These are phyloP conservation scores for Alternaria novae-zelandiae DNA, from an alignment of 2,329 filamentous ascomycete genomes.

Conservation along the genomic window DNA sequence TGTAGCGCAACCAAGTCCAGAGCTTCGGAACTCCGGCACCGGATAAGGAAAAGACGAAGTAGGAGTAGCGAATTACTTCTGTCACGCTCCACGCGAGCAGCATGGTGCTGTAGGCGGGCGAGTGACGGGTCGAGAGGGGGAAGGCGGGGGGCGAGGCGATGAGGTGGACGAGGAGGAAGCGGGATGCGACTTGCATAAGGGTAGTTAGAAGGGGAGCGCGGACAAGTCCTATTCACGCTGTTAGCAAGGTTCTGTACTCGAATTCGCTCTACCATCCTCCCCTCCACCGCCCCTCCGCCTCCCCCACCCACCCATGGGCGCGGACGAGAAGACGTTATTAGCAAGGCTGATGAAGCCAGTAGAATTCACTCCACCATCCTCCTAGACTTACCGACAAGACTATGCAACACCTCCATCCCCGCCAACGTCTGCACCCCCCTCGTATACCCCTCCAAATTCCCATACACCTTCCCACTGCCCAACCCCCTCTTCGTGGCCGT, in stretches of 20 bases:
- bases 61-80: constrained; percentile 91
- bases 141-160: constrained; percentile 71
- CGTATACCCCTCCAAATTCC: constrained; percentile 69
- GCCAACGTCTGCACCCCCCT: constrained; percentile 86
- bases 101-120: constrained; percentile 75
- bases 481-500: constrained; percentile 20
- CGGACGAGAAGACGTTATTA: not conserved
- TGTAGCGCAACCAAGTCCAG: constrained; percentile 84
- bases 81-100: constrained; percentile 87
- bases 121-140: constrained; percentile 65
- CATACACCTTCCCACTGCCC: constrained; percentile 60
- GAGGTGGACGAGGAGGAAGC: constrained; percentile 88
- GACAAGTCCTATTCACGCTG: constrained; percentile 79
- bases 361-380: too few species aligned
- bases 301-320: too few species aligned
- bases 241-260: too few species aligned
- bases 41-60: constrained; percentile 78
- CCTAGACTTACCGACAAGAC: constrained; percentile 68
- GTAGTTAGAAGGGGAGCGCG: constrained; percentile 86
- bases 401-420: constrained; percentile 82
- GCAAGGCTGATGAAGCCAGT: too few species aligned
- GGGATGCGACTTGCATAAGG: constrained; percentile 84
- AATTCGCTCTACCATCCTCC: too few species aligned
- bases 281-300: too few species aligned
- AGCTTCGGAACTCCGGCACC: constrained; percentile 63